A percentile compares a stretch with the other conserved stretches of the same genome.
phyloP scores from a whole-genome alignment of 805 yeast species.

The Candida sphagnicola region DNA sequence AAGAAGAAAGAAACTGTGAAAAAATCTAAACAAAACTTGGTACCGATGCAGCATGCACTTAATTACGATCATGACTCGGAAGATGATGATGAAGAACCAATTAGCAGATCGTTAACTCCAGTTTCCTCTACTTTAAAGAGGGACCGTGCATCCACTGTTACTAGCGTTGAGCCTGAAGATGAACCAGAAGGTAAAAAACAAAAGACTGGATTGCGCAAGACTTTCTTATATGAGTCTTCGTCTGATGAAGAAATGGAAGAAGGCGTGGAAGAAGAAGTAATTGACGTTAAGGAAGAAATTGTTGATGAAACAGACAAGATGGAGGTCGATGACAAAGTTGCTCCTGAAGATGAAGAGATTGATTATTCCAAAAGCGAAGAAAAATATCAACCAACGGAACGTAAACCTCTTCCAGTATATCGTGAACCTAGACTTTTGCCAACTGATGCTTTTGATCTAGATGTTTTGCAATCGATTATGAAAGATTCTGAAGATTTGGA shows the following conservation, averaged over 20 bases:
- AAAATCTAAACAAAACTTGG: conserved; percentile 22
- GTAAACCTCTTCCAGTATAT: conserved; percentile 53
- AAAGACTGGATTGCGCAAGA: conserved; percentile 20
- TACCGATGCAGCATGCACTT: conserved; percentile 55
- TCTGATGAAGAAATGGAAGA: conserved; percentile 25
- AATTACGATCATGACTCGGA: conserved; percentile 37
- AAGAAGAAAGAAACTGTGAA: conserved; percentile 18
- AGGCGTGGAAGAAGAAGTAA: conserved; percentile 15
- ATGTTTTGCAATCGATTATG: conserved; percentile 48
- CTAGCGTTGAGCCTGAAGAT: conserved; percentile 18
- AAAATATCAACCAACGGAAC: conserved; percentile 50
- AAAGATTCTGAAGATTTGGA: conserved; percentile 74
- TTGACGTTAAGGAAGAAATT: conserved; percentile 16
- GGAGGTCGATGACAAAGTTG: conserved; percentile 18
- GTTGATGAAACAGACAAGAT: conserved; percentile 9
- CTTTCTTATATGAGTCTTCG: conserved; percentile 35
- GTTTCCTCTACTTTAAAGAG: conserved; percentile 23
- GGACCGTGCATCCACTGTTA: conserved; percentile 22
- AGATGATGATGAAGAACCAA: conserved; percentile 30
- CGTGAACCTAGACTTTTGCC: conserved; percentile 28
- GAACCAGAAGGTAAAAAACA: conserved; percentile 18
- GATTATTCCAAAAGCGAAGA: conserved; percentile 27
- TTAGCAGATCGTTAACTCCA: conserved; percentile 36
- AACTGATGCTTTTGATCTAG: conserved; percentile 35
- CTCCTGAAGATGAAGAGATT: conserved; percentile 15